phyloP scores from a whole-genome alignment of 2,329 filamentous ascomycete genomes.

The Pseudonectria foliicola region DNA sequence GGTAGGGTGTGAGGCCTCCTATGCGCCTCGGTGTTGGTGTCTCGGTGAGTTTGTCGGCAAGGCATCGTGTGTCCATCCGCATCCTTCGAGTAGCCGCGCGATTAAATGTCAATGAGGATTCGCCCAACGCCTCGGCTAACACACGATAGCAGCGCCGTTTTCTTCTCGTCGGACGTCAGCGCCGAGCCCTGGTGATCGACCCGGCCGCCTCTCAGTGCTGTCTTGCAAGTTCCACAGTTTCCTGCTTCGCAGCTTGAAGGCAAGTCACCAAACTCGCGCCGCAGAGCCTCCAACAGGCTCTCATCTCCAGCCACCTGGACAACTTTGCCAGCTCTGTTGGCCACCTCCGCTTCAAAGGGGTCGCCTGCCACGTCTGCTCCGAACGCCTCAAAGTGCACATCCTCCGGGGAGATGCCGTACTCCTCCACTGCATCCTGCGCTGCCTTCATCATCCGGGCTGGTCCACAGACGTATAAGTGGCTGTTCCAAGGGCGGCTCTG shows the following conservation, averaged over 20 bases:
- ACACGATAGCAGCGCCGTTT: conserved; percentile 40
- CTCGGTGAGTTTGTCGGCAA: too few species aligned
- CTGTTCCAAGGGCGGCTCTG: conserved; percentile 42
- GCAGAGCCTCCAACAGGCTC: conserved; percentile 42
- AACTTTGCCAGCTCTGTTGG: conserved; percentile 29
- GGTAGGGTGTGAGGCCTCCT: too few species aligned
- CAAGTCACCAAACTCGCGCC: conserved; percentile 34
- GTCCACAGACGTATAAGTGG: conserved; percentile 56
- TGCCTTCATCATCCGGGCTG: conserved; percentile 48
- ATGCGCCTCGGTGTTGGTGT: too few species aligned
- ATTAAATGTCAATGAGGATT: conserved; percentile 42
- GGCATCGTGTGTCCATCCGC: too few species aligned
- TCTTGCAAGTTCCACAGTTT: conserved; percentile 47
- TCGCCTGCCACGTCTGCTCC: conserved; percentile 46
- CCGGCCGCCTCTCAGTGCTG: conserved; percentile 33
- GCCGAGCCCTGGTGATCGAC: conserved; percentile 45
- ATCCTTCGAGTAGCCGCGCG: too few species aligned
- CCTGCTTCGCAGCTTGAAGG: conserved; percentile 47
- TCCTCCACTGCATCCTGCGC: conserved; percentile 33
- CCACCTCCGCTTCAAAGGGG: conserved; percentile 51
- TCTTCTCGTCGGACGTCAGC: conserved; percentile 38
- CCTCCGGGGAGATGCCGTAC: conserved; percentile 37
- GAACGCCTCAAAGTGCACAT: conserved; percentile 57
- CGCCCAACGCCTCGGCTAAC: conserved; percentile 45
- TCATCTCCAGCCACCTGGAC: conserved; percentile 42